Base-by-base conservation (phyloP, 2,329 filamentous ascomycete species). In the Macrophomina pseudophaseolina region DNA sequence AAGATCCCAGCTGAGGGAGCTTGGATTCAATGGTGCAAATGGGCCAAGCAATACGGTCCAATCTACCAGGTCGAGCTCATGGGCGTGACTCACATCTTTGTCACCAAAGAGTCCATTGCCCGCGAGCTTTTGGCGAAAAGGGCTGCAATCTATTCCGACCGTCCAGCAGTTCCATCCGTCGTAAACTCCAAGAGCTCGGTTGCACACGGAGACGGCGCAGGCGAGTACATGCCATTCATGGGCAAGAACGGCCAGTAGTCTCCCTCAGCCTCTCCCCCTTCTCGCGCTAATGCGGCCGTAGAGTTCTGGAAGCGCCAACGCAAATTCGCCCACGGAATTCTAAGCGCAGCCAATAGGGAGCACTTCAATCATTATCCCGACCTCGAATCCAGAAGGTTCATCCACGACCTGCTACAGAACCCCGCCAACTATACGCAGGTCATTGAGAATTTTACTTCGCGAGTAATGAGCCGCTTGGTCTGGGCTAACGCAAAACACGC, bases 401-500 rank as follows among this genome's bases (percentile, higher is more conserved):
- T 68, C 12, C 40, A 33, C 14, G 66, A 68, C 16, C 32, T 68
- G 7, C 40, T 68, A 8, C n/a, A 44, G 8, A 23, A 38, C 8
- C 66, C 62, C 8, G 30, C 38, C 38, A 14, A 40, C 14, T 40
- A 40, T 14, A 40, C 38, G 38, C 38, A 59, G 16, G 44, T 51
- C 6, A 59, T 48, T 44, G 49, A 68, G 35, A 18, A 42, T 14
- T 40, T 40, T 3, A 16, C n/a, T 23, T 44, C 33, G 51, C 18
- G 66, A 60, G 35, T 65, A 59, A 38, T 68, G 59, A 46, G 66
- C 62, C 66, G 60, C 32, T 33, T 65, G 9, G 53, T 68, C 44
- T 59, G 49, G 12, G 65, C 2, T 8, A 38, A 4, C 60, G 32
- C 38, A 52, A 62, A 28, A 38, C 38, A 52, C 18, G 30, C 59